Conservation (phyloP, 1,284 basidiomycete genomes). For the Volvariella volvacea region DNA sequence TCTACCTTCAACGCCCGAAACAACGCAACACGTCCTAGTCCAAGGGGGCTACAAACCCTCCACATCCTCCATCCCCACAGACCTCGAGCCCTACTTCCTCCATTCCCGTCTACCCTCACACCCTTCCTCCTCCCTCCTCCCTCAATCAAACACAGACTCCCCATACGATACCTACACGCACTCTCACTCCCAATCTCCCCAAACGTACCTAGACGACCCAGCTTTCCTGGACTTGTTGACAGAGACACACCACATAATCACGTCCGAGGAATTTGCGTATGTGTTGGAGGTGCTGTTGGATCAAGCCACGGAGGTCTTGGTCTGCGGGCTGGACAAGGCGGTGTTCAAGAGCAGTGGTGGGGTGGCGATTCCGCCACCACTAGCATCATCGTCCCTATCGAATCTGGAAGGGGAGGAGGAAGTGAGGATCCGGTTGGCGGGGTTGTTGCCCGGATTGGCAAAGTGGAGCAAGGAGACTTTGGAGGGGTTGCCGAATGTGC, state of each 20-base stretch:
- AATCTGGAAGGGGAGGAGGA: conserved; percentile 30
- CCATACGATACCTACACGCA: conserved; percentile 5
- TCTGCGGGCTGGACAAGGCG: conserved; percentile 45
- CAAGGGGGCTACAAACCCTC: conserved; percentile 47
- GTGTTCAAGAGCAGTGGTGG: conserved; percentile 34
- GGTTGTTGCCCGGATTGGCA: conserved; percentile 71
- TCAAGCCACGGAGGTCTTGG: conserved; percentile 47
- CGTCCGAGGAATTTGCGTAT: conserved; percentile 62
- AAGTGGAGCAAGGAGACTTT: conserved; percentile 71
- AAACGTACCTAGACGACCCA: conserved; percentile 27
- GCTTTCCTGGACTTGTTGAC: conserved; percentile 58
- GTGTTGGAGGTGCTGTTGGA: conserved; percentile 69
- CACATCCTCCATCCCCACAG: too few relatives aligned
- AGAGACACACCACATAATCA: conserved; percentile 62
- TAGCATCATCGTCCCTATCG: too few relatives aligned
- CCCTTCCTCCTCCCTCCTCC: background rate
- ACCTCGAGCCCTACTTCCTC: too few relatives aligned
- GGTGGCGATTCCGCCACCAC: too few relatives aligned
- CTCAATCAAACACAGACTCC: background rate
- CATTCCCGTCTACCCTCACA: too few relatives aligned
- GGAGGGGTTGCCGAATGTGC: conserved; percentile 71
- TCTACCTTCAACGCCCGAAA: conserved; percentile 64
- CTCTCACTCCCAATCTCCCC: conserved; percentile 28
- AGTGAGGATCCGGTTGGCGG: conserved; percentile 59
- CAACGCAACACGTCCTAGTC: conserved; percentile 59